Evolutionary conservation across 345 rosid genomes (phyloP).

Genomic region (Arabidopsis suecica): DNA sequence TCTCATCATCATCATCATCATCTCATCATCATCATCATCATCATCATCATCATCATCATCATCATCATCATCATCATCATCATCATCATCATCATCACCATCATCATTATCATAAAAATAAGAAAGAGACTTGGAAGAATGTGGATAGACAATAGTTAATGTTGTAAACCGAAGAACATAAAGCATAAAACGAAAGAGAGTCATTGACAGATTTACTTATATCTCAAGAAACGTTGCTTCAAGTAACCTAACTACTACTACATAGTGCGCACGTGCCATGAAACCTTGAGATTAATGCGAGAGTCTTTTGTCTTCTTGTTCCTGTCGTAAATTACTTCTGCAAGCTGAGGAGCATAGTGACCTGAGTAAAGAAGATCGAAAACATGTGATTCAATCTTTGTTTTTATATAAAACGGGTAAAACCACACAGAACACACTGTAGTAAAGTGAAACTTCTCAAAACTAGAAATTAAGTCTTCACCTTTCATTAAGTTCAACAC

Average conservation of each 20-base stretch:
- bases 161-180: too few relatives aligned
- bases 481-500: background rate
- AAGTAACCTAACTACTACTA: background rate
- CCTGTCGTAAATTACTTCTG: conserved; percentile 62
- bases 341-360: conserved; percentile 86
- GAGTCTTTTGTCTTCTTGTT: conserved; percentile 50
- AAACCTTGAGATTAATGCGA: conserved; percentile 71
- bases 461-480: background rate
- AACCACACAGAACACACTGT: background rate
- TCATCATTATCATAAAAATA: too few relatives aligned
- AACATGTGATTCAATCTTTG: background rate
- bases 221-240: background rate
- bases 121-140: too few relatives aligned
- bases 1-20: too few relatives aligned
- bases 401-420: background rate
- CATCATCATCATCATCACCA: too few relatives aligned
- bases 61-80: too few relatives aligned
- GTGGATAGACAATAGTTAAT: too few relatives aligned
- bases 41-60: too few relatives aligned
- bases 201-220: background rate
- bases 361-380: conserved; percentile 46
- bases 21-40: too few relatives aligned
- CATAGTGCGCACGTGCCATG: conserved; percentile 51
- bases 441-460: background rate
- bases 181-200: too few relatives aligned